These are phyloP conservation scores for Colletotrichum somersetense DNA, from an alignment of 2,329 filamentous ascomycete genomes.

Conservation along the genomic window DNA sequence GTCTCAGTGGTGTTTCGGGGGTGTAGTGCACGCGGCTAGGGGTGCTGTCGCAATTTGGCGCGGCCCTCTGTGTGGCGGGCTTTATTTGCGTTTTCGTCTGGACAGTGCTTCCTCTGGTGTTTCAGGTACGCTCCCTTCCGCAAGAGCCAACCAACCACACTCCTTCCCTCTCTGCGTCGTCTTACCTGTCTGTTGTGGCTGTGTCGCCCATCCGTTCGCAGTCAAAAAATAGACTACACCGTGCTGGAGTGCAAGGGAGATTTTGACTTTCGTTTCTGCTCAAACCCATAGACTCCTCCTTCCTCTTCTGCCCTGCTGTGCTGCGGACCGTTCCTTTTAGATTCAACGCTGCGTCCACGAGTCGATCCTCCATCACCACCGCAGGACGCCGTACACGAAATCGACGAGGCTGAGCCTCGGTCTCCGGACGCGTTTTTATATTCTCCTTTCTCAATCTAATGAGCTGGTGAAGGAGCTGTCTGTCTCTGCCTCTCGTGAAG, in stretches of 20 bases:
- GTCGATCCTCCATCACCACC: not conserved
- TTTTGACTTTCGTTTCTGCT: conserved; percentile 21
- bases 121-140: conserved; percentile 25
- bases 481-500: not conserved
- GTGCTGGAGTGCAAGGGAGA: conserved; percentile 7
- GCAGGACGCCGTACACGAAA: conserved; percentile 22
- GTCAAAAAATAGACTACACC: not conserved
- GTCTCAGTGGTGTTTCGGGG: conserved; percentile 40
- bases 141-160: not conserved
- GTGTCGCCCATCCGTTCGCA: not conserved
- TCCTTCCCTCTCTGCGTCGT: not conserved
- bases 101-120: conserved; percentile 13
- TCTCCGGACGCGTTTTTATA: not conserved
- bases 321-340: not conserved
- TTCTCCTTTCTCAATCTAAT: not conserved
- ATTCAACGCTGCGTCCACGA: conserved; percentile 12
- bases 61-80: conserved; percentile 29
- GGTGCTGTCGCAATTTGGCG: conserved; percentile 26
- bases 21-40: conserved; percentile 8
- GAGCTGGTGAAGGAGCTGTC: conserved; percentile 4
- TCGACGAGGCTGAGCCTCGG: conserved; percentile 32
- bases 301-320: not conserved
- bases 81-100: not conserved
- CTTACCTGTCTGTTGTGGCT: not conserved
- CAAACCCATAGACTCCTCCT: not conserved